Base-by-base conservation (phyloP, 2,329 filamentous ascomycete species). In the Exophiala aquamarina region DNA sequence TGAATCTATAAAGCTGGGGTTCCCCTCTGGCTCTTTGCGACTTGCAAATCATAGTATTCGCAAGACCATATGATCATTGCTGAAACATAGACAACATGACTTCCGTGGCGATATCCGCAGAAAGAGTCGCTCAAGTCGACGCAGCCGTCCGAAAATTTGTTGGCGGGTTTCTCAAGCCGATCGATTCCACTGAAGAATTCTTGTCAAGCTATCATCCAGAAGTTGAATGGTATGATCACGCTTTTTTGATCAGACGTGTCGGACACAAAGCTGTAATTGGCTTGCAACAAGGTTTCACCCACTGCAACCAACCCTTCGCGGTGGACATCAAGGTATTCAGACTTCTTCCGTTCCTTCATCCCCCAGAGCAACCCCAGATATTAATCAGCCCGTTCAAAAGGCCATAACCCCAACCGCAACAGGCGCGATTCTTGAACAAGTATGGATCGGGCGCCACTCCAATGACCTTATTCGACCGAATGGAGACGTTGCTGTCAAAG, bases 301-400 rank as follows among this genome's bases (percentile, higher is more conserved):
- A 41, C 19, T 44, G 41, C n/a, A 49, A 49, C 17, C 41, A 49
- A 28, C 47, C 47, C n/a, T 49, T 49, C 18, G 19, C 38, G 21
- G 41, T 28, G 10, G 41, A 49, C 3, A 31, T 45, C 13, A 45
- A 45, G 47, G 47, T 49, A 26, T 4, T 40, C 31, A 15, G 34
- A 15, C 32, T 15, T 17, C 8, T 35, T 15, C 32, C 18, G 32
- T 35, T 8, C 7, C 7, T 35, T n/a, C n/a, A 9, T 31, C 28
- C n/a, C 28, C 28, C 19, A n/a, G n/a, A n/a, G n/a, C n/a, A n/a
- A n/a, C n/a, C n/a, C n/a, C n/a, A n/a, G n/a, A n/a, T n/a, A n/a
- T n/a, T n/a, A n/a, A n/a, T n/a, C n/a, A n/a, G n/a, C n/a, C n/a
- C n/a, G n/a, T n/a, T n/a, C n/a, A n/a, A 18, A 20, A 49, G 47